Percentiles rank a stretch among this genome's conserved stretches.
phyloP scores from a whole-genome alignment of 2,329 filamentous ascomycete species.

The Trichoderma simmonsii region DNA sequence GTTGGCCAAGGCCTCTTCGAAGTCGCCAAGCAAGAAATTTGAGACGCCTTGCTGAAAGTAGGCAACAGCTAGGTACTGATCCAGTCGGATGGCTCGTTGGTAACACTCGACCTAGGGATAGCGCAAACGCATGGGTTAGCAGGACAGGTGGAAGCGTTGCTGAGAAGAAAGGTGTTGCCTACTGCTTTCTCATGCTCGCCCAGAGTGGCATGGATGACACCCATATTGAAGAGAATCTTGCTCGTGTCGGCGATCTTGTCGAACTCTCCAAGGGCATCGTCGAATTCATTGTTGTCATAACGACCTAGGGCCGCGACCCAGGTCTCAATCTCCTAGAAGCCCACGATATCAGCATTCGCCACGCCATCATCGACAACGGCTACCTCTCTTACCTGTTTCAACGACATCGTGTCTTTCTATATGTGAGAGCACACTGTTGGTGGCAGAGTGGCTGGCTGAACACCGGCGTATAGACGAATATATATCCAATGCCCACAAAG shows the following conservation, averaged over 20 bases:
- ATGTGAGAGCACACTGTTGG: background rate
- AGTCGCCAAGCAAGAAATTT: constrained; percentile 94
- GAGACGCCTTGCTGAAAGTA: constrained; percentile 99
- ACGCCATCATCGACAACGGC: background rate
- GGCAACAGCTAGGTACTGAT: constrained; percentile 93
- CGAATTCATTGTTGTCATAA: constrained; percentile 98
- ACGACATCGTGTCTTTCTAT: constrained; percentile 45
- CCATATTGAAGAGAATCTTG: constrained; percentile 98
- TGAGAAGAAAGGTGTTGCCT: constrained; percentile 39
- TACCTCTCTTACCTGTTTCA: constrained; percentile 53
- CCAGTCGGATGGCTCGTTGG: constrained; percentile 82
- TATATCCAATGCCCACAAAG: constrained; percentile 2
- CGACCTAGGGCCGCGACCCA: constrained; percentile 89
- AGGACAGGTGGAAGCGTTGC: background rate
- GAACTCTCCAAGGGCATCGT: constrained; percentile 80
- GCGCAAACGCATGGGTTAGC: constrained; percentile 7
- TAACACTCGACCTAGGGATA: constrained; percentile 79
- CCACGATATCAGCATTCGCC: background rate
- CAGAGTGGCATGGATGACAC: constrained; percentile 93
- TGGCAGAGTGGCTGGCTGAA: background rate
- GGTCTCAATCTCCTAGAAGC: constrained; percentile 86
- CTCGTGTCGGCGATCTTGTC: constrained; percentile 89
- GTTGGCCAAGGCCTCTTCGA: constrained; percentile 94
- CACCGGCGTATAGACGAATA: background rate
- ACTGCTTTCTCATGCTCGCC: constrained; percentile 96